A percentile compares a stretch with the other conserved stretches of the same genome.
Conservation (phyloP, 441 rosid species). For the Gossypium gossypioides region DNA sequence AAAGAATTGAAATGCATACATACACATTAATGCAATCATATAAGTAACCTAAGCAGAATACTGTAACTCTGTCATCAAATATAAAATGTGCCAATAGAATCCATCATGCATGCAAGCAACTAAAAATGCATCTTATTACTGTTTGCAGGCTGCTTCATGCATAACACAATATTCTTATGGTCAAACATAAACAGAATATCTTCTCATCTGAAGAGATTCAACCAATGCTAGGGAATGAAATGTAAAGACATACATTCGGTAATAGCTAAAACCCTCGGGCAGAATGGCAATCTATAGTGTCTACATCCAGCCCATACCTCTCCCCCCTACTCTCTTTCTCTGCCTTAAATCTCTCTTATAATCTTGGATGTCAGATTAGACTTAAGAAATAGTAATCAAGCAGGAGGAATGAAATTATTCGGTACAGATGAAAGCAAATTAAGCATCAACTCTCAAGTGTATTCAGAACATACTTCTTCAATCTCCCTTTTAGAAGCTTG, state of each 20-base stretch:
- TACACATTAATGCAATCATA: neutral
- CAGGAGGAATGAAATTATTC: neutral
- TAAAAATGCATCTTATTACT: slow-evolving; percentile 1
- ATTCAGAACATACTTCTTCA: slow-evolving; percentile 48
- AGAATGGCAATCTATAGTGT: neutral
- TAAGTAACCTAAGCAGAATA: neutral
- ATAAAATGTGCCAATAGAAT: neutral
- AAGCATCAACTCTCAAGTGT: slow-evolving; percentile 7
- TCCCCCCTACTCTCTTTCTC: neutral
- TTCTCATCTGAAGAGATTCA: neutral
- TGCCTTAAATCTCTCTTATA: neutral
- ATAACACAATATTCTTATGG: neutral
- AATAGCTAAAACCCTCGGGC: neutral
- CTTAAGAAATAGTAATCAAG: neutral
- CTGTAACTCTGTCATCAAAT: neutral
- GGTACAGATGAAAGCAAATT: slow-evolving; percentile 2
- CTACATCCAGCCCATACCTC: neutral
- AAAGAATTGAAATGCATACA: neutral
- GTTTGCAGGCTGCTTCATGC: neutral
- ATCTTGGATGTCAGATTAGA: neutral
- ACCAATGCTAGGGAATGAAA: neutral
- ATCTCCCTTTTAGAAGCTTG: slow-evolving; percentile 56
- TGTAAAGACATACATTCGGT: neutral
- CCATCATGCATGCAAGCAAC: neutral
- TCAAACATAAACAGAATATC: neutral